Evolutionary conservation across 2,329 filamentous ascomycete species (phyloP), one percentile per base, ranked within the genome.

Genomic region (Chaetothyriales sp.): DNA sequence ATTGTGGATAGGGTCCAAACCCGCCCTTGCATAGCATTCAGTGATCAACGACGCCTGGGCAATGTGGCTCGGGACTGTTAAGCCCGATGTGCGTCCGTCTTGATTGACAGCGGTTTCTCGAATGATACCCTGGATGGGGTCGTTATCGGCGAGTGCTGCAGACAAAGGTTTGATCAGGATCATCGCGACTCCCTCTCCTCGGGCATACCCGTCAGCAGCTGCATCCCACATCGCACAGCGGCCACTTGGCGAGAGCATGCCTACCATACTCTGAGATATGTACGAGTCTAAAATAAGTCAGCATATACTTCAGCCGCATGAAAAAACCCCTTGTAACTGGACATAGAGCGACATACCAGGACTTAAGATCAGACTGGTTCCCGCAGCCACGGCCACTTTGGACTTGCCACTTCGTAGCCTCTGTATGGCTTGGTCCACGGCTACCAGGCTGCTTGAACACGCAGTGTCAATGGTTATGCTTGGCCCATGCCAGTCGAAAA

Each of bases 151-250:
- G 3, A 80, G 50, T 0, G 78, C 78, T 1, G 67, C 60, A 4
- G 59, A 62, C 1, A 80, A 58, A 1, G 60, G 64, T 59, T 80
- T 80, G 0, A 81, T 55, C 0, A 79, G 61, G 0, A 80, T 55
- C 0, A 66, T 63, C 0, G 69, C 69, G 9, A 77, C 61, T 0
- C 75, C 76, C 48, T 80, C 78, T 9, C 73, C 74, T 0, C 75
- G 68, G 25, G 66, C 73, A 60, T 68, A 76, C 6, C 74, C 76
- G 55, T 76, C 63, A 0, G 72, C 76, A 1, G 59, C 60, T 2
- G 59, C 62, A 54, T 72, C 69, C 63, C 66, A 74, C 62, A 68
- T 74, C 47, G 70, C 71, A 12, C 72, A 78, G 39, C 71, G 67
- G 1, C 75, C 75, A 0, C 70, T 69, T 26, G 75, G 70, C 1